Evolutionary conservation across 805 yeast species (phyloP).

Genomic region (Debaryomyces castellii): DNA sequence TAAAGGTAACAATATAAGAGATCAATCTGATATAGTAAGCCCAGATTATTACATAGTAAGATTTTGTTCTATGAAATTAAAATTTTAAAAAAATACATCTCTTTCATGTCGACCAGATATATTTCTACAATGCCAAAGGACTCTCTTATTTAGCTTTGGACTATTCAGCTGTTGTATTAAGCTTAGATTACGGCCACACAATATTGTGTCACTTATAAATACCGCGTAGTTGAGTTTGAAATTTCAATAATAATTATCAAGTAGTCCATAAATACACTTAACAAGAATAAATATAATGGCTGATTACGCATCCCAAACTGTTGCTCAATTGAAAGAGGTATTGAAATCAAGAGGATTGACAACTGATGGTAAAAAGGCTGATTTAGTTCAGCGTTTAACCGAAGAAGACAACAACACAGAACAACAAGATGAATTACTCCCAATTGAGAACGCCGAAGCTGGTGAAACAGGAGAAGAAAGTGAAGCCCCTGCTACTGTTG

Average conservation of each 20-base stretch:
- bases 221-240: slow-evolving; percentile 4
- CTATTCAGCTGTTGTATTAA: too few relatives aligned
- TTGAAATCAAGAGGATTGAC: slow-evolving; percentile 68
- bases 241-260: not conserved
- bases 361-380: slow-evolving; percentile 77
- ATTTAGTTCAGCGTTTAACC: slow-evolving; percentile 62
- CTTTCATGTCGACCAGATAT: too few relatives aligned
- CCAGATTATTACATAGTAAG: too few relatives aligned
- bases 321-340: slow-evolving; percentile 78
- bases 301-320: slow-evolving; percentile 65
- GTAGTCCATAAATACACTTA: too few relatives aligned
- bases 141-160: too few relatives aligned
- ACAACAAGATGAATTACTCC: slow-evolving; percentile 4
- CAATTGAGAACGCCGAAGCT: slow-evolving; percentile 12
- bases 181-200: not conserved
- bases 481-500: slow-evolving; percentile 10
- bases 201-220: not conserved
- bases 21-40: too few relatives aligned
- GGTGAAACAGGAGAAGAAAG: slow-evolving; percentile 17
- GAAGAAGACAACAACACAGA: slow-evolving; percentile 46
- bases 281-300: slow-evolving; percentile 34
- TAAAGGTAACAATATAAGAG: slow-evolving; percentile 8
- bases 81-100: too few relatives aligned
- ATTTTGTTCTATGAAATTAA: too few relatives aligned
- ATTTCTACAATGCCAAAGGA: too few relatives aligned